These are phyloP conservation scores for Penicillium samsonianum DNA, from an alignment of 495 filamentous ascomycete species.

Conservation along the genomic window DNA sequence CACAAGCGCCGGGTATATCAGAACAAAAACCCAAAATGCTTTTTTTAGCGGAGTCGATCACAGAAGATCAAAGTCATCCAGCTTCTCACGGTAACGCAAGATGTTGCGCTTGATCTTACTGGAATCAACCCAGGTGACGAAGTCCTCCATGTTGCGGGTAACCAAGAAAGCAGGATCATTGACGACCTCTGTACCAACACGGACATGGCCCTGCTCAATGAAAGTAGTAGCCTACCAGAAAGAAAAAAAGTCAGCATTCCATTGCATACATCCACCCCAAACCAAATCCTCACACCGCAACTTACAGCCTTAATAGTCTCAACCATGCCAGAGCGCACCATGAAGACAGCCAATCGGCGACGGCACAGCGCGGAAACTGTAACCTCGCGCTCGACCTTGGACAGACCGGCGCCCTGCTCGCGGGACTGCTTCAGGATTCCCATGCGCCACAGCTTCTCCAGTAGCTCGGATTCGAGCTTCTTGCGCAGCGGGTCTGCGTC, in stretches of 20 bases:
- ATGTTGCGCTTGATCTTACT: constrained; percentile 97
- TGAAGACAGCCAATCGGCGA: constrained; percentile 78
- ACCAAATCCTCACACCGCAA: constrained; percentile 19
- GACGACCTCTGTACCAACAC: constrained; percentile 88
- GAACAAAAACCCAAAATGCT: constrained; percentile 28
- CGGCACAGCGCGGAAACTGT: constrained; percentile 84
- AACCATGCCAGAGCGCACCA: constrained; percentile 86
- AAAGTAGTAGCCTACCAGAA: constrained; percentile 67
- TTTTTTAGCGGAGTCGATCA: constrained; percentile 36
- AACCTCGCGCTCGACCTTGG: constrained; percentile 79
- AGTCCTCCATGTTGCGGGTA: constrained; percentile 85
- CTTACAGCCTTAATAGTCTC: constrained; percentile 71
- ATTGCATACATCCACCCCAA: constrained; percentile 1
- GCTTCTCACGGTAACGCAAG: constrained; percentile 86
- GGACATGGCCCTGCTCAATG: constrained; percentile 93
- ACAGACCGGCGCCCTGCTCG: constrained; percentile 60
- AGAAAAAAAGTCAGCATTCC: constrained; percentile 9
- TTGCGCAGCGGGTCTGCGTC: constrained; percentile 72
- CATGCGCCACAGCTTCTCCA: constrained; percentile 90
- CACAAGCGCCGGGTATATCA: constrained; percentile 36
- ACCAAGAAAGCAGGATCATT: constrained; percentile 67
- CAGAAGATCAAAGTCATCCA: constrained; percentile 95
- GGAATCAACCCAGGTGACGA: constrained; percentile 93
- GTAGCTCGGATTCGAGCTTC: constrained; percentile 77
- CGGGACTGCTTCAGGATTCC: constrained; percentile 73